Base-by-base conservation (phyloP, 2,329 filamentous ascomycete genomes). In the Lecanicillium sp. region DNA sequence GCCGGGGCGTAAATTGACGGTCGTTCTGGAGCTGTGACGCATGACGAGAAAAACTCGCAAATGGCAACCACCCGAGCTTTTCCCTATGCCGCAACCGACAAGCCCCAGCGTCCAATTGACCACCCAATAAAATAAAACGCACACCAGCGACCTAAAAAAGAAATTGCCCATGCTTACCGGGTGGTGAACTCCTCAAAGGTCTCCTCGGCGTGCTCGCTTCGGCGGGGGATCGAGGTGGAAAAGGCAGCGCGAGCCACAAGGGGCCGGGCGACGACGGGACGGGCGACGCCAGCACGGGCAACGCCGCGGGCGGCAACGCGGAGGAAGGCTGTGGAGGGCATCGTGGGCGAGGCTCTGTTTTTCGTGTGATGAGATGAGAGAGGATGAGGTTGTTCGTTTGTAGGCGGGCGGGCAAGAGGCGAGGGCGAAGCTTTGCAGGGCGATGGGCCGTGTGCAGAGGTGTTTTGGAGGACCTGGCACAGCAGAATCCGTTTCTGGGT, bases 131-230 rank as follows among this genome's bases (percentile, higher is more conserved):
- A 8, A 17, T 29, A 32, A 14, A 20, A 4, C 5, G 9, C 17
- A 28, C 36, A 27, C 15, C 18, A 36, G n/a, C 35, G 17, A 6
- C 6, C 11, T 17, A n/a, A 33, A 14, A 15, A 10, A 4, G 8
- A 22, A 14, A 32, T 19, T 22, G 4, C n/a, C 14, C 14, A 13
- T 57, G 57, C 74, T 68, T 86, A 98, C 92, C 92, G 89, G 57
- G 88, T 84, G 68, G 86, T 88, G 70, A 98, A 98, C 74, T 97
- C 89, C 75, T 98, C 92, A 57, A 95, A 98, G 58, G 85, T 94
- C 81, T 98, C 92, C 68, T 98, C 92, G 60, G 82, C 78, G 68
- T 94, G 86, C 59, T 74, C 68, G 56, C 62, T 61, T 53, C 66
- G 69, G 59, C 72, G 65, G 58, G 71, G 60, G 53, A 67, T 60